Evolutionary conservation across 106 monocot species (phyloP).

Genomic region (Dendrobium officinale): DNA sequence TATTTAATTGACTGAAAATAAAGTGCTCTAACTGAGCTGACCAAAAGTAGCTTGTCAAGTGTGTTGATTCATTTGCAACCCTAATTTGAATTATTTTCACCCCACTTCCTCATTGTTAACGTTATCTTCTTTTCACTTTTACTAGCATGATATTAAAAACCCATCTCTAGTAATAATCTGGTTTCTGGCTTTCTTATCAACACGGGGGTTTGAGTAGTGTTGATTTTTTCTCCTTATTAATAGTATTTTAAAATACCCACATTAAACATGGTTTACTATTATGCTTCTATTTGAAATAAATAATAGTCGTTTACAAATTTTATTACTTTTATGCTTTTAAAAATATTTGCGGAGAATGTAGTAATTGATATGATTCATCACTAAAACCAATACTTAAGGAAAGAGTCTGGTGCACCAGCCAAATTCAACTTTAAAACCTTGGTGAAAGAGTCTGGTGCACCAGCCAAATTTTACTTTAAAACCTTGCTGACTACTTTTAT

Average conservation of each 20-base stretch:
- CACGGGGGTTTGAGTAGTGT: neutral
- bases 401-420: neutral
- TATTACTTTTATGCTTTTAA: neutral
- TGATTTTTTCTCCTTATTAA: neutral
- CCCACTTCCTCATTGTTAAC: neutral
- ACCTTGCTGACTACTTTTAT: neutral
- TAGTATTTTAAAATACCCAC: neutral
- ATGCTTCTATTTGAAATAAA: neutral
- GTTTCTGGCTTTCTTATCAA: neutral
- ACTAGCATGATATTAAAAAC: neutral
- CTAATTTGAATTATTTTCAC: neutral
- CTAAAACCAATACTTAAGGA: neutral
- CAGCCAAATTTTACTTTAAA: neutral
- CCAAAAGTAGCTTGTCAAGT: too few species aligned
- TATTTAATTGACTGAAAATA: too few species aligned
- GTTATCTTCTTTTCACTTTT: neutral
- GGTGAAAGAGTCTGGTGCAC: neutral
- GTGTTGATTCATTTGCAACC: too few species aligned
- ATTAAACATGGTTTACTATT: neutral
- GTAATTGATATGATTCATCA: neutral
- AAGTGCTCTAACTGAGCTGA: too few species aligned
- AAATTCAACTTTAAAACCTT: neutral
- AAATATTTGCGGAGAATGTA: neutral
- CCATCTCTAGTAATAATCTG: neutral
- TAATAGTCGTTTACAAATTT: neutral